These are phyloP conservation scores for Madurella mycetomatis DNA, from an alignment of 2,329 filamentous ascomycete species.

Conservation along the genomic window DNA sequence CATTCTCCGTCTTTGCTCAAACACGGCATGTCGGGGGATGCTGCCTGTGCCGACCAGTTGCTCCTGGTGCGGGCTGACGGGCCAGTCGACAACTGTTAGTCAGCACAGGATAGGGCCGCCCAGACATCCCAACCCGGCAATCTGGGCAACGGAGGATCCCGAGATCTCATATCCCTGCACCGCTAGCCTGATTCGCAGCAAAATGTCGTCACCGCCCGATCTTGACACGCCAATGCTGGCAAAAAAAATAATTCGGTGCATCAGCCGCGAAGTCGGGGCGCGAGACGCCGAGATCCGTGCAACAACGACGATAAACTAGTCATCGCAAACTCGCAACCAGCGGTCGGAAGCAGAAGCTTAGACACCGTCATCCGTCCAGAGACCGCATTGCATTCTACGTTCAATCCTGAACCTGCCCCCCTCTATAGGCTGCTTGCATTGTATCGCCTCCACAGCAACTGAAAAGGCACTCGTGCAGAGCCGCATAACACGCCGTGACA, in stretches of 20 bases:
- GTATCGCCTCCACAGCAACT: not conserved
- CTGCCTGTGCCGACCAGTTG: too few relatives aligned
- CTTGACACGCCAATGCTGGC: not conserved
- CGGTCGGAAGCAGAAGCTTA: too few relatives aligned
- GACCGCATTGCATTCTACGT: not conserved
- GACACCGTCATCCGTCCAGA: not conserved
- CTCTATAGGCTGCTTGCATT: not conserved
- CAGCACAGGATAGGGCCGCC: not conserved
- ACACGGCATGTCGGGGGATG: slow-evolving; percentile 1
- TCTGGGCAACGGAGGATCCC: not conserved
- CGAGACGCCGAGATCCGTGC: too few relatives aligned
- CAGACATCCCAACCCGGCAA: too few relatives aligned
- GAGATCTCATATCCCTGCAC: not conserved
- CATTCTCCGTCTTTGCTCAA: not conserved
- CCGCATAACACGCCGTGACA: not conserved
- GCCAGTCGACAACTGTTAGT: too few relatives aligned
- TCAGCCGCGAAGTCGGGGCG: not conserved
- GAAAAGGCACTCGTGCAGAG: not conserved
- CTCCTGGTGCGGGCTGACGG: too few relatives aligned
- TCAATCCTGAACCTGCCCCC: not conserved
- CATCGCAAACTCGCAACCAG: too few relatives aligned
- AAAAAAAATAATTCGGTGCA: slow-evolving; percentile 5
- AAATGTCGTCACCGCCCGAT: slow-evolving; percentile 18
- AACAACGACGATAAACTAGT: too few relatives aligned
- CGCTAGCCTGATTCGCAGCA: not conserved